These are phyloP conservation scores for Prunella vulgaris DNA, from an alignment of 257 asterid species.

Conservation along the genomic window DNA sequence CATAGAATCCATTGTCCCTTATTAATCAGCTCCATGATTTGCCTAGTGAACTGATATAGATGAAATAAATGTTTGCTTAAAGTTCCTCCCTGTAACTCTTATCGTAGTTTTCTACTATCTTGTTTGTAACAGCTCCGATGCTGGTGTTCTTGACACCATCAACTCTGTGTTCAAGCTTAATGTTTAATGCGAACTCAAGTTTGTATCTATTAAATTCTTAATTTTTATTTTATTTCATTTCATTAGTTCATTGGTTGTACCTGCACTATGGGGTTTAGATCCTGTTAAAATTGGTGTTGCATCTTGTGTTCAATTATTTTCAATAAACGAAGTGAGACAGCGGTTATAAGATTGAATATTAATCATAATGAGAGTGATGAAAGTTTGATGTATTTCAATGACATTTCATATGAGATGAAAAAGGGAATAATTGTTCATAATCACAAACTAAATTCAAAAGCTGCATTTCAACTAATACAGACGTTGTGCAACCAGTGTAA, in stretches of 20 bases:
- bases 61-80: conserved; percentile 21
- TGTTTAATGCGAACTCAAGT: not conserved
- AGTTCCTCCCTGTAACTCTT: conserved; percentile 5
- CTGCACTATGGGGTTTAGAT: not conserved
- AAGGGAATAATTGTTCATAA: too few species aligned
- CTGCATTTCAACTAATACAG: too few species aligned
- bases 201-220: not conserved
- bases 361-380: too few species aligned
- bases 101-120: conserved; percentile 17
- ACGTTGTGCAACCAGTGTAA: too few species aligned
- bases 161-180: conserved; percentile 5
- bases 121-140: conserved; percentile 10
- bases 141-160: not conserved
- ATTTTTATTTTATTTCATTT: not conserved
- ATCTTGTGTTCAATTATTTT: too few species aligned
- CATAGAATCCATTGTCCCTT: conserved; percentile 74
- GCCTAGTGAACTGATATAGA: conserved; percentile 20
- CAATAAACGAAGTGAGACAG: too few species aligned
- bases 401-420: too few species aligned
- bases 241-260: not conserved
- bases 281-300: not conserved
- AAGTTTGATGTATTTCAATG: too few species aligned
- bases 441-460: too few species aligned
- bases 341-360: too few species aligned
- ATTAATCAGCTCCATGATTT: conserved; percentile 26